Evolutionary conservation across 2,329 filamentous ascomycete species (phyloP), one percentile per base, ranked within the genome.

Genomic region (Penicillium glabrum): DNA sequence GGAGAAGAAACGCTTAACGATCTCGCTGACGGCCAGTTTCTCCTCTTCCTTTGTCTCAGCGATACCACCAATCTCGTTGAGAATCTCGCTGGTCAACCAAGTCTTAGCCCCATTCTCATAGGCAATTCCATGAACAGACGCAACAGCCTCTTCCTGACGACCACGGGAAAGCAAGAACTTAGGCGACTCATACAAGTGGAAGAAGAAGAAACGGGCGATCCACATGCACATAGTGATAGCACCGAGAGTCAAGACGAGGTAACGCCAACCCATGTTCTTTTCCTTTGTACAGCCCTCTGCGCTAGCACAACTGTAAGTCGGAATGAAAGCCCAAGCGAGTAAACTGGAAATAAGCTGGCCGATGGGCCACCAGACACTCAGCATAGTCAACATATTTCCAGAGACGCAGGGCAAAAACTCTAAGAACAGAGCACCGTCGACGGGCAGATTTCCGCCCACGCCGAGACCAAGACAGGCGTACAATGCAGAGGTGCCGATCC

Each of bases 331-430:
- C 90, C 89, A 93, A 7, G 64, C 64, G 35, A 67, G 54, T 29
- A 67, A 50, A 60, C 64, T 67, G 23, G 56, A 59, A 50, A 88
- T 82, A 7, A 95, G 80, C 69, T 95, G 90, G 2, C 91, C 91
- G 24, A 95, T 75, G 0, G 90, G 89, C 90, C 91, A 96, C 87
- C 89, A 93, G 10, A 91, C 82, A 8, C 89, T 91, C n/a, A 95
- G 79, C 46, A 93, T 79, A 0, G 90, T 95, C 29, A 93, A 80
- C 19, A 93, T 80, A 35, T 86, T 85, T 61, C 86, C 86, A 21
- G 85, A 88, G 0, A 86, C 83, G 56, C 87, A 86, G 0, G 91
- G 91, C 0, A 95, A 76, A 64, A 93, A 93, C 69, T 96, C 91
- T 39, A 95, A 80, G 70, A 95, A 95, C 3, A 95, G 78, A 0